Conservation (phyloP, 495 filamentous ascomycete species). For the Lindgomyces ingoldianus region DNA sequence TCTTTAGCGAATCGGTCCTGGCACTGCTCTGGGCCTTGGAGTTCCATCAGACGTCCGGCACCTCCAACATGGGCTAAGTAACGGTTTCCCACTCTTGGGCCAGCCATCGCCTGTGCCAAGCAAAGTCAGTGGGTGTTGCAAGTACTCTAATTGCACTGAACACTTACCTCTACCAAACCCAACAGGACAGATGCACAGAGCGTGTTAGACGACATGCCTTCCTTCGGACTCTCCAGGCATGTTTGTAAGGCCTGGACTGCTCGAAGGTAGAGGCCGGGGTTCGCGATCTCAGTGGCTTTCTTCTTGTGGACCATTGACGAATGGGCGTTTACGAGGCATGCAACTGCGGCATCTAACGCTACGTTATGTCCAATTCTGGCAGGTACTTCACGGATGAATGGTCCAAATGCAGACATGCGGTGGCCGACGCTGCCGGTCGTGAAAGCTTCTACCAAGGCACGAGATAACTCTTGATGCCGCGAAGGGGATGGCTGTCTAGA, state of each 20-base stretch:
- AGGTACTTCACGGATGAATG: constrained; percentile 28
- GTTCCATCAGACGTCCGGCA: constrained; percentile 26
- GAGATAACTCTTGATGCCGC: constrained; percentile 18
- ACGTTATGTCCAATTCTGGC: constrained; percentile 21
- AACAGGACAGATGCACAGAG: constrained; percentile 29
- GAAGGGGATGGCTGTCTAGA: constrained; percentile 17
- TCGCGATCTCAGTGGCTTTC: constrained; percentile 17
- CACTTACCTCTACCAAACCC: constrained; percentile 25
- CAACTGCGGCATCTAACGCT: constrained; percentile 26
- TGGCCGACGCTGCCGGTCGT: constrained; percentile 16
- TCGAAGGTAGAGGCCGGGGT: constrained; percentile 21
- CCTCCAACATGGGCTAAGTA: constrained; percentile 32
- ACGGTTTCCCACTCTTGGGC: constrained; percentile 20
- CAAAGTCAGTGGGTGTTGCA: neutral
- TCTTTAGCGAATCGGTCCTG: constrained; percentile 26
- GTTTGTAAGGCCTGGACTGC: constrained; percentile 23
- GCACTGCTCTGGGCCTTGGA: constrained; percentile 17
- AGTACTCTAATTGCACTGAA: neutral
- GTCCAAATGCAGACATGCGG: constrained; percentile 23
- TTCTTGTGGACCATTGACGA: constrained; percentile 22
- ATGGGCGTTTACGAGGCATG: constrained; percentile 28
- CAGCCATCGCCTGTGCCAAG: constrained; percentile 24
- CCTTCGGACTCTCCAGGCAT: constrained; percentile 12
- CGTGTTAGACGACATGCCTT: constrained; percentile 29
- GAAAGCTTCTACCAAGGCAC: constrained; percentile 24